phyloP scores from a whole-genome alignment of 2,329 filamentous ascomycete genomes.

The Xylariales sp. region DNA sequence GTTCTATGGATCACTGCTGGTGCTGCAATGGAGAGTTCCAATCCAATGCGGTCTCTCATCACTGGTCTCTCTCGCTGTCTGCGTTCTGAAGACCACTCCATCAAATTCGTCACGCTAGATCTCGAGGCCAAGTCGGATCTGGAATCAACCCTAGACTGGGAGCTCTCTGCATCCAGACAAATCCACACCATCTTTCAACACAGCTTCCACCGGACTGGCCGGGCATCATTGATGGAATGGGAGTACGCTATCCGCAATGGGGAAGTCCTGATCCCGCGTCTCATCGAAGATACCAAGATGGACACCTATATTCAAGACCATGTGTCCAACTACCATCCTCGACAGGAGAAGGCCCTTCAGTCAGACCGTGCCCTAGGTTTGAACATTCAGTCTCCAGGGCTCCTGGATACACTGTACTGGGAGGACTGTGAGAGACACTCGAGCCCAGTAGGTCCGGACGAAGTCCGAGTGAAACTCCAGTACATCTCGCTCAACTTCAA shows the following conservation, averaged over 20 bases:
- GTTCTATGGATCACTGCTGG: background rate
- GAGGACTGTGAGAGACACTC: background rate
- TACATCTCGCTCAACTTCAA: slow-evolving; percentile 10
- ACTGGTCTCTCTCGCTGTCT: background rate
- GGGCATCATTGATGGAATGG: background rate
- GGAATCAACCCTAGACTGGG: no score
- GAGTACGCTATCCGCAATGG: background rate
- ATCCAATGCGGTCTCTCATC: background rate
- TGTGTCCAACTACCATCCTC: background rate
- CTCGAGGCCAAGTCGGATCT: background rate
- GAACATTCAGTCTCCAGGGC: background rate
- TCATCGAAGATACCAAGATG: background rate
- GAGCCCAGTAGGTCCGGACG: background rate
- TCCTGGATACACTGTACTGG: background rate
- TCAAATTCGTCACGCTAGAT: background rate
- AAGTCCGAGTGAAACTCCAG: slow-evolving; percentile 7
- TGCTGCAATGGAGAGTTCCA: background rate
- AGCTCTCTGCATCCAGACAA: no score
- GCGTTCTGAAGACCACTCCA: background rate
- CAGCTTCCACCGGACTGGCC: background rate
- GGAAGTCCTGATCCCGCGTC: background rate
- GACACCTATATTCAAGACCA: background rate
- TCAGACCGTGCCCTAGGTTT: background rate
- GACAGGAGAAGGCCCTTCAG: background rate
- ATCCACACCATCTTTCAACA: background rate